Base-by-base conservation (phyloP, 2,329 filamentous ascomycete species). In the Aspergillus tubingensis region DNA sequence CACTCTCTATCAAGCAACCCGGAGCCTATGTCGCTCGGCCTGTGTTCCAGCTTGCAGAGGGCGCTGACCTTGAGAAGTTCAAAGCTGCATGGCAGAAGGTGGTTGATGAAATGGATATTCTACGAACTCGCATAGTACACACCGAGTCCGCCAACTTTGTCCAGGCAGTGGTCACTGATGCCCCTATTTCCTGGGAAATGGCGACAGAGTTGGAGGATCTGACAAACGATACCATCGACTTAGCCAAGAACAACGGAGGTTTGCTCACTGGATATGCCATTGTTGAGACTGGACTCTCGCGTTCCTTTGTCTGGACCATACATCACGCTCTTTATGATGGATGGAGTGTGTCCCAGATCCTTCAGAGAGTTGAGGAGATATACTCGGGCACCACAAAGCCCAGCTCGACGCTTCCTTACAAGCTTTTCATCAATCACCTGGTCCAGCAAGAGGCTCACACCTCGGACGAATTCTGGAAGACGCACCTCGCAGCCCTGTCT, bases 311-410 rank as follows among this genome's bases (percentile, higher is more conserved):
- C 3, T 81, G 81, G 73, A 80, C 80, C 0, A 77, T 82, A 54
- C 82, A 84, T 59, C 82, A 84, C 56, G 80, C 80, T 5, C 71
- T 84, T 1, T 84, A 84, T 61, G 82, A 85, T 68, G 82, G 82
- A 8, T 80, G 75, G 77, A 79, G 75, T 48, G 67, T 78, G 54
- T 71, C 74, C 3, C 66, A 77, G 13, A 70, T 79, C 25, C 70
- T 78, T 48, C 67, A 70, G 15, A 72, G 72, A 58, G 72, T 80
- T 3, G 72, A 77, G 43, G 68, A 75, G 25, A 72, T 75, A 17
- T 78, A 79, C 60, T 65, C 59, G 15, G 58, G 58, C 3, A 53
- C 52, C 3, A 43, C 63, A 2, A 13, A n/a, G 17, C 19, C 62
- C 10, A 57, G 38, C 8, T 13, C 38, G 23, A 54, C 59, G 8